These are phyloP conservation scores for Crithidia fasciculata DNA, from an alignment of 208 protist species.

Conservation along the genomic window DNA sequence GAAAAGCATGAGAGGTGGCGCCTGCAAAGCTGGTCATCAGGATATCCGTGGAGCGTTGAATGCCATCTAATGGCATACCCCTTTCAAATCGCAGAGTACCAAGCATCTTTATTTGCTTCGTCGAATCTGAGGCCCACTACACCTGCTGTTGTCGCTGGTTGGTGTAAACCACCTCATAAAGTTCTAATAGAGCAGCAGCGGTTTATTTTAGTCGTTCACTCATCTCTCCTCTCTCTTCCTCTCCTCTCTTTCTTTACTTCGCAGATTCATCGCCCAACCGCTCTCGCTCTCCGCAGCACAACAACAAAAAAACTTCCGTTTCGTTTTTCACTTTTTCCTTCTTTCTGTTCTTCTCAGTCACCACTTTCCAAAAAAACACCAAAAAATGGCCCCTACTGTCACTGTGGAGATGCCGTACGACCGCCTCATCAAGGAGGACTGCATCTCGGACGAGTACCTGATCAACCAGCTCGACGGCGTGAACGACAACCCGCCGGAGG, in stretches of 20 bases:
- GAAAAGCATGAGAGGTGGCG: too few species aligned
- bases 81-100: too few species aligned
- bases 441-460: slow-evolving; percentile 58
- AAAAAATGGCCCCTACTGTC: slow-evolving; percentile 36
- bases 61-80: too few species aligned
- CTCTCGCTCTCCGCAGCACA: too few species aligned
- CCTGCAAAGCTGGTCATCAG: not conserved
- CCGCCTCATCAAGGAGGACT: slow-evolving; percentile 51
- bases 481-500: slow-evolving; percentile 73
- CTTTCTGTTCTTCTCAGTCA: not conserved
- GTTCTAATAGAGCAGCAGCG: too few species aligned
- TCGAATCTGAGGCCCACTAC: too few species aligned
- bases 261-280: too few species aligned
- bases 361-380: not conserved
- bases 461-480: slow-evolving; percentile 72
- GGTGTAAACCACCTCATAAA: too few species aligned
- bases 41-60: not conserved
- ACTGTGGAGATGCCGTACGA: slow-evolving; percentile 61
- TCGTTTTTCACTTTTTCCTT: not conserved
- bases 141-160: too few species aligned
- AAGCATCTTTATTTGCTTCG: too few species aligned
- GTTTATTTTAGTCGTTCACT: too few species aligned
- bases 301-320: not conserved
- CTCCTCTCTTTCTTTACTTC: not conserved
- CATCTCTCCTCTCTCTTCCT: not conserved